phyloP scores from a whole-genome alignment of 805 yeast species.

The Metschnikowia peoriensis region DNA sequence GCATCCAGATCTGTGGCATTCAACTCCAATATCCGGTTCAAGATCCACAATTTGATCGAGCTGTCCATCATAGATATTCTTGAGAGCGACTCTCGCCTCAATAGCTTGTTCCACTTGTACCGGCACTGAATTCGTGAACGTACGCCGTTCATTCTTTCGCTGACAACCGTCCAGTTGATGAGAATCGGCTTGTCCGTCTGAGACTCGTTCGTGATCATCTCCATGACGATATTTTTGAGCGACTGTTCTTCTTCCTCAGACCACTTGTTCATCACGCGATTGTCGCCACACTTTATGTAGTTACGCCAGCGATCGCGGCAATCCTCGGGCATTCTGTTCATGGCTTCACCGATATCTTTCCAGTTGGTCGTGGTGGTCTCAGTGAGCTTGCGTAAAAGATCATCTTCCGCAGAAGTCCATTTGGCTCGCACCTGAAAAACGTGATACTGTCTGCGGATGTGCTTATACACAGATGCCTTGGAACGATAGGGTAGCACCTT shows the following conservation, averaged over 20 bases:
- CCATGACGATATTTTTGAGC: conserved; percentile 53
- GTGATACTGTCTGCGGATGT: conserved; percentile 86
- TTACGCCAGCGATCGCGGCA: conserved; percentile 97
- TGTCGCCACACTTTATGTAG: conserved; percentile 86
- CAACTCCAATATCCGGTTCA: conserved; percentile 27
- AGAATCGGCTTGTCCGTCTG: conserved; percentile 30
- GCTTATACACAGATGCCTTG: conserved; percentile 88
- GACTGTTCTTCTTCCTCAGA: conserved; percentile 63
- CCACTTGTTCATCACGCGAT: conserved; percentile 81
- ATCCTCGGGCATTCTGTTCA: conserved; percentile 97
- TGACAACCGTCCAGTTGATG: conserved; percentile 89
- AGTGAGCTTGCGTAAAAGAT: conserved; percentile 58
- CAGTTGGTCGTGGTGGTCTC: conserved; percentile 76
- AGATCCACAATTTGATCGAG: conserved; percentile 38
- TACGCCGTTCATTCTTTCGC: conserved; percentile 85
- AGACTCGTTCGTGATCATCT: conserved; percentile 36
- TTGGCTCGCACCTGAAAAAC: conserved; percentile 84
- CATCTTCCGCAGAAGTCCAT: conserved; percentile 86
- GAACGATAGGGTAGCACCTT: conserved; percentile 81
- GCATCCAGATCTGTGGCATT: conserved; percentile 25
- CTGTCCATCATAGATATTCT: conserved; percentile 32
- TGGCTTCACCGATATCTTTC: conserved; percentile 74
- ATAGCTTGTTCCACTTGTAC: conserved; percentile 88
- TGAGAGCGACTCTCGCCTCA: conserved; percentile 51
- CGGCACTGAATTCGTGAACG: conserved; percentile 93